Percentiles rank a stretch among this genome's conserved stretches.
Evolutionary conservation across 2,329 filamentous ascomycete species (phyloP).

Genomic region (Pseudogymnoascus sp.): DNA sequence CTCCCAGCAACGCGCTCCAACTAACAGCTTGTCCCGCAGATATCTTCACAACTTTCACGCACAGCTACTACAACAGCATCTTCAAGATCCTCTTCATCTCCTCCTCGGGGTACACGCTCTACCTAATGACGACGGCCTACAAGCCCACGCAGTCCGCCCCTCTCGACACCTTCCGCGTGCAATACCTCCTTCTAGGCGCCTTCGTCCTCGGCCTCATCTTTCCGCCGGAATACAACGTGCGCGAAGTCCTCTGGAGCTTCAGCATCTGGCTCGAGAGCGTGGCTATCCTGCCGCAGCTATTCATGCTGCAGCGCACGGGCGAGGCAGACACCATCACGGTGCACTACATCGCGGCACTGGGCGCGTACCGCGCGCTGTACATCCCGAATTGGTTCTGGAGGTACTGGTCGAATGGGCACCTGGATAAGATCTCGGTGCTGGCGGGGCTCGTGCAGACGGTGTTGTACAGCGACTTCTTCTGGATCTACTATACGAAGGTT

Average conservation of each 20-base stretch:
- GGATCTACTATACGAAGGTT: constrained; percentile 97
- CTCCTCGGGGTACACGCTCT: constrained; percentile 87
- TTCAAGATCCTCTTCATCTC: constrained; percentile 95
- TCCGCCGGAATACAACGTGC: constrained; percentile 72
- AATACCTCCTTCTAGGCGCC: constrained; percentile 81
- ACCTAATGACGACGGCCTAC: constrained; percentile 96
- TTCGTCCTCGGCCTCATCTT: constrained; percentile 71
- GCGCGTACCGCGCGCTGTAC: constrained; percentile 84
- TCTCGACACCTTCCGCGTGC: constrained; percentile 92
- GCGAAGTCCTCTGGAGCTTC: constrained; percentile 93
- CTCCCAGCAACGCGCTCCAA: not conserved
- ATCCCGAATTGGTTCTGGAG: constrained; percentile 98
- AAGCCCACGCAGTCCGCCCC: constrained; percentile 96
- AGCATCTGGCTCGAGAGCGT: constrained; percentile 97
- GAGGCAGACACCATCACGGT: constrained; percentile 99
- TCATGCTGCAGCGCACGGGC: constrained; percentile 95
- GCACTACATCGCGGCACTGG: constrained; percentile 91
- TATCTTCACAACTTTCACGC: constrained; percentile 73
- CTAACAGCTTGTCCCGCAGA: constrained; percentile 42
- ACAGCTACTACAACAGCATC: constrained; percentile 72
- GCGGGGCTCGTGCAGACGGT: constrained; percentile 90
- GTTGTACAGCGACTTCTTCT: constrained; percentile 98
- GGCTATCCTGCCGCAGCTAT: constrained; percentile 91
- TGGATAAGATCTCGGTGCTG: constrained; percentile 78
- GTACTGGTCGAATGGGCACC: constrained; percentile 70